Percentiles rank a stretch among this genome's conserved stretches.
Conservation (phyloP, 441 rosid genomes). For the Erodium trifolium region DNA sequence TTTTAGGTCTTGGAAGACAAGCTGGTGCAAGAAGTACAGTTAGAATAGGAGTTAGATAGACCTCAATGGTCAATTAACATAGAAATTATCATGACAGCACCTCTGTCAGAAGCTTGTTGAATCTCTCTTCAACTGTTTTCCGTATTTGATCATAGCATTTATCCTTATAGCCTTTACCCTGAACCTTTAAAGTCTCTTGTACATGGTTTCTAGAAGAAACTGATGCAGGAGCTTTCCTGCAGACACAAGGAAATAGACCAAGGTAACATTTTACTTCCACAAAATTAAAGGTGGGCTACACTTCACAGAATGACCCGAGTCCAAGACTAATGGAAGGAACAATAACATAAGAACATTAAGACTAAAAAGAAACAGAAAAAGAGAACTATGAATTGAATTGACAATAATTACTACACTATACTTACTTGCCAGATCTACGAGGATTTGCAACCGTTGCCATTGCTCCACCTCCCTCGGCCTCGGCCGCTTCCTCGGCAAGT, state of each 20-base stretch:
- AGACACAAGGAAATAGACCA: slow-evolving; percentile 19
- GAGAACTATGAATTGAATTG: slow-evolving; percentile 5
- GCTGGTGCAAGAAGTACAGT: slow-evolving; percentile 41
- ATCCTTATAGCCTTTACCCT: slow-evolving; percentile 92
- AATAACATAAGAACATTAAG: neutral
- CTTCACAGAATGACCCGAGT: slow-evolving; percentile 7
- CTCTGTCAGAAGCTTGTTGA: slow-evolving; percentile 77
- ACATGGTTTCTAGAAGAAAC: slow-evolving; percentile 52
- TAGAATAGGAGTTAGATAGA: slow-evolving; percentile 22
- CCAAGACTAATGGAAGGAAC: slow-evolving; percentile 4
- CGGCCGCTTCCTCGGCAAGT: slow-evolving; percentile 99
- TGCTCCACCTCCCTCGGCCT: slow-evolving; percentile 95
- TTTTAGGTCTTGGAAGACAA: slow-evolving; percentile 83
- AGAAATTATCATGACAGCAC: slow-evolving; percentile 23
- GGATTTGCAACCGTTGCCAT: slow-evolving; percentile 90
- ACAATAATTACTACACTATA: slow-evolving; percentile 14
- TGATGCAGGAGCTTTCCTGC: slow-evolving; percentile 57
- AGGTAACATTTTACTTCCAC: neutral
- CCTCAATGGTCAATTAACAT: neutral
- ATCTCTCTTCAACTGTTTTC: slow-evolving; percentile 81
- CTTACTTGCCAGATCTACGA: slow-evolving; percentile 82
- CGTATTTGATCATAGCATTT: slow-evolving; percentile 94
- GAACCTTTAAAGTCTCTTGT: slow-evolving; percentile 69
- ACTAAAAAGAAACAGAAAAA: neutral
- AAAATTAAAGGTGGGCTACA: slow-evolving; percentile 11